phyloP scores from a whole-genome alignment of 139 green algal genomes.

The Auxenochlorella pyrenoidosa region DNA sequence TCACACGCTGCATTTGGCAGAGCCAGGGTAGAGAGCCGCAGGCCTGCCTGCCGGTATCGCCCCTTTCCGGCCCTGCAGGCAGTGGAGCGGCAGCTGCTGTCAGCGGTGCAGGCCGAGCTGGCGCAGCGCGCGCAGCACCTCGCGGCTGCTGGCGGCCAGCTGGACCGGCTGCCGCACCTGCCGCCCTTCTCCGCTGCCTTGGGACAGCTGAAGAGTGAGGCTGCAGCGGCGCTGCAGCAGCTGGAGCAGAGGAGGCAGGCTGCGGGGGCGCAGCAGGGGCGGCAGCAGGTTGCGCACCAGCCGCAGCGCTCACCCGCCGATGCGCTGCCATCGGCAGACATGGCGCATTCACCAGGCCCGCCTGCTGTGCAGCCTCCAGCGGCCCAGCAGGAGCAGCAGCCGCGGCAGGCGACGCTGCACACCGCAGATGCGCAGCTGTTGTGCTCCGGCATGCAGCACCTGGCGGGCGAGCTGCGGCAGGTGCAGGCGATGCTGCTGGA shows the following conservation, averaged over 20 bases:
- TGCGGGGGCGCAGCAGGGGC: neutral
- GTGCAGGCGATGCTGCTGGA: slow-evolving; percentile 16
- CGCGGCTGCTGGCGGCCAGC: neutral
- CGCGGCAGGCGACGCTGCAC: neutral
- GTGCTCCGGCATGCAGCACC: neutral
- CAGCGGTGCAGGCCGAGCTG: slow-evolving; percentile 24
- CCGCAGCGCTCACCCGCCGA: neutral
- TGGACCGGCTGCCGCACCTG: slow-evolving; percentile 3
- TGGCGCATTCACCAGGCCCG: neutral
- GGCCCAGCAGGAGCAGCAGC: neutral
- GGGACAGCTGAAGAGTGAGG: slow-evolving; percentile 17
- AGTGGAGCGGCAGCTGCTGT: slow-evolving; percentile 36
- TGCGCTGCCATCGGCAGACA: neutral
- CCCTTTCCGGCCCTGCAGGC: neutral
- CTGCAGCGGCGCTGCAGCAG: slow-evolving; percentile 14
- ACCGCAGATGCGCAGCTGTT: neutral
- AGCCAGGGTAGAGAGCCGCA: too few species aligned
- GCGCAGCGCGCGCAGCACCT: slow-evolving; percentile 31
- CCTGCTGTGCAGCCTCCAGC: neutral
- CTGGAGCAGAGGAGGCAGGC: slow-evolving; percentile 5
- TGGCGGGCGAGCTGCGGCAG: neutral
- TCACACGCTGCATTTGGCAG: too few species aligned
- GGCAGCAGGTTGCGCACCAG: neutral
- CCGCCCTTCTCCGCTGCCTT: slow-evolving; percentile 15
- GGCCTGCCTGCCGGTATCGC: too few species aligned